Evolutionary conservation across 176 grass and related monocot species (phyloP).

Genomic region (Aegilops tauschii): DNA sequence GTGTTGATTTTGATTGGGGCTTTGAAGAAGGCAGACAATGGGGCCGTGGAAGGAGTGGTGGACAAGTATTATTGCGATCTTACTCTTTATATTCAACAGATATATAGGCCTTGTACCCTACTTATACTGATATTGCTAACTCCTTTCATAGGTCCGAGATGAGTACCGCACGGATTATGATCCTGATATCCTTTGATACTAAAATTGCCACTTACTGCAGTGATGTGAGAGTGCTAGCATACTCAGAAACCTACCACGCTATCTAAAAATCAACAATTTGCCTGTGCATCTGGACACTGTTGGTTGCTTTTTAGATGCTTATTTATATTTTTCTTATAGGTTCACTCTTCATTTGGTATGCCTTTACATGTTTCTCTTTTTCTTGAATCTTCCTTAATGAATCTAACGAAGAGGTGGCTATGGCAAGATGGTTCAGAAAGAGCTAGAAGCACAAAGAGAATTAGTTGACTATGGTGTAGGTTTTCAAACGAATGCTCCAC

Average conservation of each 20-base stretch:
- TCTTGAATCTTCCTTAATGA: constrained; percentile 41
- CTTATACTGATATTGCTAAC: constrained; percentile 24
- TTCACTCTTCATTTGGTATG: background rate
- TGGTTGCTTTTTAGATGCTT: background rate
- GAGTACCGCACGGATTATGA: constrained; percentile 99
- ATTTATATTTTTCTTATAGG: constrained; percentile 12
- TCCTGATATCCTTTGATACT: constrained; percentile 71
- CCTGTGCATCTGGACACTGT: background rate
- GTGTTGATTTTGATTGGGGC: constrained; percentile 79
- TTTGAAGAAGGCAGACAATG: constrained; percentile 75
- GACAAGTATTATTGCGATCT: constrained; percentile 56
- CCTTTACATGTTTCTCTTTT: background rate
- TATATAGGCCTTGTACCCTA: background rate
- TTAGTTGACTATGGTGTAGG: constrained; percentile 86
- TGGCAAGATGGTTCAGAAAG: constrained; percentile 94
- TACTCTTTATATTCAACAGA: constrained; percentile 17
- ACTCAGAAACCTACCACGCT: background rate
- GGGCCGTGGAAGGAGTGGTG: constrained; percentile 95
- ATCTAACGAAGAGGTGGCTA: constrained; percentile 81
- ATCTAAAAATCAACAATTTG: background rate
- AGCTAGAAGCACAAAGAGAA: constrained; percentile 90
- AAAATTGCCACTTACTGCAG: background rate
- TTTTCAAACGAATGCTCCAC: constrained; percentile 51
- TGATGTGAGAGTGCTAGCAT: constrained; percentile 6
- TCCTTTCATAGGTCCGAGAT: constrained; percentile 67